Evolutionary conservation across 306 rosid genomes (phyloP).

Genomic region (Quillaja saponaria): DNA sequence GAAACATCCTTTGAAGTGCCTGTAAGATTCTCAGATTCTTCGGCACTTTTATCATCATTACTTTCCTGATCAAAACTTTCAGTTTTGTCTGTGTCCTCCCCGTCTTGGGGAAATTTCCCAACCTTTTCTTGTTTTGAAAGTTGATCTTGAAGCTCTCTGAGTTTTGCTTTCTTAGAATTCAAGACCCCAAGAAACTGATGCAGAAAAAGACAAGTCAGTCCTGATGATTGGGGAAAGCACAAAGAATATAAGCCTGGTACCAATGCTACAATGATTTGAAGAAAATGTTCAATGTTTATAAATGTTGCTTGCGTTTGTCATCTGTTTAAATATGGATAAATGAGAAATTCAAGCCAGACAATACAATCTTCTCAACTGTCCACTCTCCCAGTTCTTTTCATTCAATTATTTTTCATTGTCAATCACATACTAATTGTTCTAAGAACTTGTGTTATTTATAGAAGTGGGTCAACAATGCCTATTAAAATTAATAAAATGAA

Average conservation of each 20-base stretch:
- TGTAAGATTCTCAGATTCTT: conserved; percentile 35
- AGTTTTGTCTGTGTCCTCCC: conserved; percentile 72
- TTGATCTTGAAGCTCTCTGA: conserved; percentile 73
- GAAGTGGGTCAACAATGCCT: no score
- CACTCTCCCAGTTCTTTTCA: no score
- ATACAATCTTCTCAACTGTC: no score
- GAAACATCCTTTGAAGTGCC: conserved; percentile 47
- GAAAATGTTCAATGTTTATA: no score
- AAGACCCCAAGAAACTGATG: conserved; percentile 79
- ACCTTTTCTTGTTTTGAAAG: conserved; percentile 39
- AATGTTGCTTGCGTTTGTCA: no score
- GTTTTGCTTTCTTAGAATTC: conserved; percentile 80
- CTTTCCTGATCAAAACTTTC: conserved; percentile 65
- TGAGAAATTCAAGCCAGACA: no score
- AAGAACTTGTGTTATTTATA: no score
- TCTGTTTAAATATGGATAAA: no score
- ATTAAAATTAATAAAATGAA: no score
- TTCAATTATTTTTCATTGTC: no score
- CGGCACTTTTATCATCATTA: conserved; percentile 41
- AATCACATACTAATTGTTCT: no score
- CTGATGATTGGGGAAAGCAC: background rate
- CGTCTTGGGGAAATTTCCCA: conserved; percentile 56
- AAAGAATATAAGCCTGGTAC: background rate
- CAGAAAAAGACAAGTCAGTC: conserved; percentile 26
- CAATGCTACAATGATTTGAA: no score